phyloP scores from a whole-genome alignment of 192 early-diverging fungal species.

The Coemansia sp. region DNA sequence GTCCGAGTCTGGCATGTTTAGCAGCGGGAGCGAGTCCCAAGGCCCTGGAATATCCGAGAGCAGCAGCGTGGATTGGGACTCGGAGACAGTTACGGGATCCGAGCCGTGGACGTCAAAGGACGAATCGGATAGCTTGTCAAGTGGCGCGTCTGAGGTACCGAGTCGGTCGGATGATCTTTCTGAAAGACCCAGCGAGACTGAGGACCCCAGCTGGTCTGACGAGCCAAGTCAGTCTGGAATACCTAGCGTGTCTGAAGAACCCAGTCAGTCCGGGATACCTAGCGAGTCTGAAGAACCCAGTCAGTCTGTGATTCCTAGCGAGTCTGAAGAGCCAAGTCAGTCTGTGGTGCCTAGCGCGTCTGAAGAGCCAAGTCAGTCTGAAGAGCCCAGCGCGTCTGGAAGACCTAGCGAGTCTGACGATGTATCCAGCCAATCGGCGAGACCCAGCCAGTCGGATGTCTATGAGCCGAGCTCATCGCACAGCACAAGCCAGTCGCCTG shows the following conservation, averaged over 20 bases:
- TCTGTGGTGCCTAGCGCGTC: background rate
- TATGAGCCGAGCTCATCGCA: background rate
- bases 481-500: background rate
- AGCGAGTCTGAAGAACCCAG: background rate
- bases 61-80: constrained; percentile 6
- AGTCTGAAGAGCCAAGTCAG: background rate
- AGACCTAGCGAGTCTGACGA: background rate
- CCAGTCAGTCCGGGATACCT: background rate
- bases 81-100: background rate
- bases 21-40: constrained; percentile 1
- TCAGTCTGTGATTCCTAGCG: background rate
- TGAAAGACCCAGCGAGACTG: background rate
- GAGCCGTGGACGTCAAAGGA: background rate
- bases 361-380: background rate
- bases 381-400: background rate
- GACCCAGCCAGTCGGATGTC: background rate
- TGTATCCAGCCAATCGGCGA: background rate
- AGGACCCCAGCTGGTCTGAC: background rate
- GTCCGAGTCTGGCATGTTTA: background rate
- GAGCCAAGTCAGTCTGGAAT: background rate
- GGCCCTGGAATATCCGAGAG: background rate
- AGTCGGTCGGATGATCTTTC: background rate
- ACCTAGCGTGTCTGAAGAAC: background rate
- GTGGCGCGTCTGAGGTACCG: background rate
- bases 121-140: background rate